Evolutionary conservation across 371 early-diverging fungal genomes (phyloP).

Genomic region (Choanephora cucurbitarum): DNA sequence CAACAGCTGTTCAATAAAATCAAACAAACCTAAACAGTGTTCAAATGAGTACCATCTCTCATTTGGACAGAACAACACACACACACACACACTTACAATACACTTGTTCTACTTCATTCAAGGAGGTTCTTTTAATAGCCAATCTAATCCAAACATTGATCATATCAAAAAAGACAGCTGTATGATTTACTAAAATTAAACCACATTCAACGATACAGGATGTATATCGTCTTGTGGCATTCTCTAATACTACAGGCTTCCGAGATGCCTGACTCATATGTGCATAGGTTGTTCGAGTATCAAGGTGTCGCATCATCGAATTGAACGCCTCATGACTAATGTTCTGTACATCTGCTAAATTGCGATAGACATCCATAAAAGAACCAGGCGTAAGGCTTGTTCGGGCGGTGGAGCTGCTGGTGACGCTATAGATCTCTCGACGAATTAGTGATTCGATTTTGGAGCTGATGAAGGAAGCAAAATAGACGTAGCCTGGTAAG

Average conservation of each 20-base stretch:
- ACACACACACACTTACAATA: conserved; percentile 42
- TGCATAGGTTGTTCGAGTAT: conserved; percentile 18
- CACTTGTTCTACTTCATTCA: conserved; percentile 54
- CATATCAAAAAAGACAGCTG: conserved; percentile 54
- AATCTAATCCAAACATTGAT: conserved; percentile 58
- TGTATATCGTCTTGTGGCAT: conserved; percentile 54
- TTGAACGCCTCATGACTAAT: background rate
- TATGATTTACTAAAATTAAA: conserved; percentile 28
- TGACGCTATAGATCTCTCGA: conserved; percentile 53
- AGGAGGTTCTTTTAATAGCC: conserved; percentile 48
- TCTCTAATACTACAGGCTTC: conserved; percentile 55
- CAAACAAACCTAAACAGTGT: conserved; percentile 33
- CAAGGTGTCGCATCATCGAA: background rate
- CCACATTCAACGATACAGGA: conserved; percentile 52
- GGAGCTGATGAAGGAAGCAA: conserved; percentile 53
- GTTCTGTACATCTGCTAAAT: background rate
- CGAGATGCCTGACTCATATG: conserved; percentile 26
- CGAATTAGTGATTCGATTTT: conserved; percentile 54
- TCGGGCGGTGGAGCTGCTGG: conserved; percentile 36
- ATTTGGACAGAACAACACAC: too few relatives aligned
- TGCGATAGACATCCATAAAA: background rate
- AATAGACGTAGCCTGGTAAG: conserved; percentile 56
- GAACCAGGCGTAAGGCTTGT: conserved; percentile 19
- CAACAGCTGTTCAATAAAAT: conserved; percentile 51
- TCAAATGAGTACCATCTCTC: background rate